Percentiles rank a stretch among this genome's conserved stretches.
Evolutionary conservation across 192 early-diverging fungal genomes (phyloP).

Genomic region (Entrophospora sp.): DNA sequence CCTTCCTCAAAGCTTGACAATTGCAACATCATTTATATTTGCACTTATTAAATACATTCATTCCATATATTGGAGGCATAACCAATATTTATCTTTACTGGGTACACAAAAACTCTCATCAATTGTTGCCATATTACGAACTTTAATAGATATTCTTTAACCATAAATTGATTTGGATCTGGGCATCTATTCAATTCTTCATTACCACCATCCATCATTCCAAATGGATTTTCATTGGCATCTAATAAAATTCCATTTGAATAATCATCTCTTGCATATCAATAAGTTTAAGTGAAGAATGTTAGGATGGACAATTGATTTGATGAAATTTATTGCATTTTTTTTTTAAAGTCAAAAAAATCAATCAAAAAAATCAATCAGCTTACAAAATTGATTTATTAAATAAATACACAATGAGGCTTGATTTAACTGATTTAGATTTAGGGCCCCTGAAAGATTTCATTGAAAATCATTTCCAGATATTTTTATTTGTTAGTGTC

Average conservation of each 20-base stretch:
- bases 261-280: conserved; percentile 98
- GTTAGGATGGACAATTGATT: conserved; percentile 68
- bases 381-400: no score
- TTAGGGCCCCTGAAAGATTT: no score
- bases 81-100: conserved; percentile 84
- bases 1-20: conserved; percentile 79
- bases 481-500: no score
- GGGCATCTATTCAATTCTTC: conserved; percentile 86
- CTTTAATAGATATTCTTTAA: conserved; percentile 70
- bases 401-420: no score
- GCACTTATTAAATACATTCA: conserved; percentile 95
- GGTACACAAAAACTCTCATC: conserved; percentile 86
- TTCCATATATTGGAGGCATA: conserved; percentile 97
- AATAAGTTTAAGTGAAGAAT: conserved; percentile 82
- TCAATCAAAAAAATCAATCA: no score
- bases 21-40: conserved; percentile 87
- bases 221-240: conserved; percentile 97
- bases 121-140: conserved; percentile 59
- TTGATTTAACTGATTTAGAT: no score
- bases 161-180: conserved; percentile 77
- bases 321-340: conserved; percentile 44
- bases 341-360: no score
- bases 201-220: conserved; percentile 37
- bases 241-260: conserved; percentile 90
- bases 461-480: no score